phyloP scores from a whole-genome alignment of 495 filamentous ascomycete species.

The Cryomyces minteri region DNA sequence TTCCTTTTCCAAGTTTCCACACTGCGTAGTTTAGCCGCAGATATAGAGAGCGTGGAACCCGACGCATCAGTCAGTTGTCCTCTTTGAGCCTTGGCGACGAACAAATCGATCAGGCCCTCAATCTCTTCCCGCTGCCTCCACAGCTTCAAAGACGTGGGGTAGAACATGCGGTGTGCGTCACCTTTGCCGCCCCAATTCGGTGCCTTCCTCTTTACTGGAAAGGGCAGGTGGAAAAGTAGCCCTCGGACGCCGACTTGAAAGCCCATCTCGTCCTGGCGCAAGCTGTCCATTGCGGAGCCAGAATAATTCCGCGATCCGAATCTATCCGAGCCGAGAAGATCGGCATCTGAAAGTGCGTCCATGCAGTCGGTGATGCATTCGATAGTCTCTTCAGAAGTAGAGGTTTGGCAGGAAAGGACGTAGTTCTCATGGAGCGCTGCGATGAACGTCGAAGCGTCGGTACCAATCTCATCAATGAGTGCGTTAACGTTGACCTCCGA shows the following conservation, averaged over 20 bases:
- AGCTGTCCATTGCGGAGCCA: constrained; percentile 40
- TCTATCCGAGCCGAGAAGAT: constrained; percentile 47
- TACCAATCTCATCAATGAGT: constrained; percentile 75
- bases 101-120: constrained; percentile 47
- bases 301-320: constrained; percentile 22
- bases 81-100: constrained; percentile 28
- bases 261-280: constrained; percentile 81
- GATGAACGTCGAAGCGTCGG: constrained; percentile 74
- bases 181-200: constrained; percentile 19
- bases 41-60: background rate
- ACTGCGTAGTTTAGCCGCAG: constrained; percentile 4
- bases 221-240: constrained; percentile 63
- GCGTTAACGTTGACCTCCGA: constrained; percentile 56
- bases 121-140: constrained; percentile 67
- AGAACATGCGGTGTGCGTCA: constrained; percentile 71
- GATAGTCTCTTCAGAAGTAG: constrained; percentile 38
- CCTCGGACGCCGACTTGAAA: constrained; percentile 81
- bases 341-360: constrained; percentile 70
- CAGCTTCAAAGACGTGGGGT: constrained; percentile 57
- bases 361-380: constrained; percentile 58
- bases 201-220: constrained; percentile 51
- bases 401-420: constrained; percentile 55
- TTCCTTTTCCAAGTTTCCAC: constrained; percentile 17
- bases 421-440: constrained; percentile 95
- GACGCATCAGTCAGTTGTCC: constrained; percentile 16